These are phyloP conservation scores for Salix viminalis DNA, from an alignment of 345 rosid species.

Conservation along the genomic window DNA sequence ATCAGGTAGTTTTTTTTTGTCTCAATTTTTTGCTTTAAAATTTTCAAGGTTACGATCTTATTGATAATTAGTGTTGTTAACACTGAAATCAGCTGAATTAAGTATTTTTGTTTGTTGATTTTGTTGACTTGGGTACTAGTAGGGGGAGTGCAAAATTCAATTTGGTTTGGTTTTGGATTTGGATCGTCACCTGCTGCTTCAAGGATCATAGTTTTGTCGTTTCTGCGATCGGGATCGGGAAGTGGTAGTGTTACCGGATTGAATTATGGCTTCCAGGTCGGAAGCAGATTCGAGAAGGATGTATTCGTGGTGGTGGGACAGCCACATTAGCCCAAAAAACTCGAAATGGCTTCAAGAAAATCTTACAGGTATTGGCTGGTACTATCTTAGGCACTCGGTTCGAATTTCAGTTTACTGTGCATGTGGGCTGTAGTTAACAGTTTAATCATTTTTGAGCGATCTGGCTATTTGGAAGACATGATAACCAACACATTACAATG, in stretches of 20 bases:
- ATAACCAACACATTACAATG: background rate
- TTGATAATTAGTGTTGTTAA: background rate
- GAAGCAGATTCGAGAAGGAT: slow-evolving; percentile 49
- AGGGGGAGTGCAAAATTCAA: slow-evolving; percentile 2
- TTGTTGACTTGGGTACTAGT: slow-evolving; percentile 16
- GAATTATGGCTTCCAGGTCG: slow-evolving; percentile 45
- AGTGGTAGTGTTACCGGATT: slow-evolving; percentile 15
- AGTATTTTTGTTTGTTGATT: slow-evolving; percentile 6
- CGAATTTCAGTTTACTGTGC: background rate
- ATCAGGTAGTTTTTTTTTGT: slow-evolving; percentile 36
- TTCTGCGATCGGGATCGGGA: slow-evolving; percentile 7
- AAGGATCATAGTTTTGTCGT: slow-evolving; percentile 1
- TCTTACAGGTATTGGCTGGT: slow-evolving; percentile 63
- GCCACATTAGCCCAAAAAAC: slow-evolving; percentile 90
- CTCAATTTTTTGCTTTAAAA: slow-evolving; percentile 2
- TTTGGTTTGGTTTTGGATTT: slow-evolving; percentile 12
- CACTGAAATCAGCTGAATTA: slow-evolving; percentile 7
- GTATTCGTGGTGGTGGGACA: slow-evolving; percentile 99
- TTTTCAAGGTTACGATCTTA: slow-evolving; percentile 18
- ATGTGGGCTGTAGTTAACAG: background rate
- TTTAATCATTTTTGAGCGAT: background rate
- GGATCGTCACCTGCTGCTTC: background rate
- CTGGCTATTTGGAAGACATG: background rate
- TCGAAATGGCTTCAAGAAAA: slow-evolving; percentile 97
- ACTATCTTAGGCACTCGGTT: background rate